phyloP scores from a whole-genome alignment of 164 flowering plant genomes.

The Hamamelis virginiana region DNA sequence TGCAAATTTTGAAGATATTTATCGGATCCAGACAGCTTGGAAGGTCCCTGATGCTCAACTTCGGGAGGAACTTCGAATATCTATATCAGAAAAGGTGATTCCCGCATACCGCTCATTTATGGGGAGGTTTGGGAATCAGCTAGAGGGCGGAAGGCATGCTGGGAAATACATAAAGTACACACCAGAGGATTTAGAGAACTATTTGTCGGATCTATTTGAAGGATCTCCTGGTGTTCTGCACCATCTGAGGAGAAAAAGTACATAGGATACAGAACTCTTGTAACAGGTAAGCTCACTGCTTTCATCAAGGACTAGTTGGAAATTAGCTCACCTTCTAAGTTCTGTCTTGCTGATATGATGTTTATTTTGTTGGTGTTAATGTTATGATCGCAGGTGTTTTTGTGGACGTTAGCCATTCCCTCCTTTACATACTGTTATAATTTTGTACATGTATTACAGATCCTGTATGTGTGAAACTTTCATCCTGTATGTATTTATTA shows the following conservation, averaged over 20 bases:
- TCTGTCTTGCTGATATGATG: slow-evolving; percentile 27
- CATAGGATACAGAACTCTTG: slow-evolving; percentile 24
- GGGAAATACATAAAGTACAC: slow-evolving; percentile 80
- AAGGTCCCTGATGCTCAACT: slow-evolving; percentile 77
- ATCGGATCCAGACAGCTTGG: slow-evolving; percentile 81
- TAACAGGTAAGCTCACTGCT: slow-evolving; percentile 31
- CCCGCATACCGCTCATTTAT: slow-evolving; percentile 79
- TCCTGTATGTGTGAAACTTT: slow-evolving; percentile 8
- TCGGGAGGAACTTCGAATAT: slow-evolving; percentile 73
- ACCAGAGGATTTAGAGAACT: slow-evolving; percentile 73
- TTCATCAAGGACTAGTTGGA: slow-evolving; percentile 22
- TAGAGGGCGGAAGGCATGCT: slow-evolving; percentile 74
- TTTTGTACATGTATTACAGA: slow-evolving; percentile 37
- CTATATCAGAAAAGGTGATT: slow-evolving; percentile 71
- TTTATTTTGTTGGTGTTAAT: slow-evolving; percentile 25
- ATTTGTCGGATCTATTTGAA: slow-evolving; percentile 74
- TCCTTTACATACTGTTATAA: slow-evolving; percentile 35
- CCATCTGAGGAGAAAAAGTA: slow-evolving; percentile 52
- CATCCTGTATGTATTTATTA: slow-evolving; percentile 24
- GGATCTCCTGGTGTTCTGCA: slow-evolving; percentile 58
- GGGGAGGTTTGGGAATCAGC: slow-evolving; percentile 69
- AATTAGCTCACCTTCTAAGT: slow-evolving; percentile 15
- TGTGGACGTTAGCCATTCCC: slow-evolving; percentile 20
- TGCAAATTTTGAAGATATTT: slow-evolving; percentile 72
- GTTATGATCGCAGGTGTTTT: slow-evolving; percentile 29